Percentiles rank a stretch among this genome's conserved stretches.
These are phyloP conservation scores for Backusella macrospora DNA, from an alignment of 192 early-diverging fungal genomes.

Conservation along the genomic window DNA sequence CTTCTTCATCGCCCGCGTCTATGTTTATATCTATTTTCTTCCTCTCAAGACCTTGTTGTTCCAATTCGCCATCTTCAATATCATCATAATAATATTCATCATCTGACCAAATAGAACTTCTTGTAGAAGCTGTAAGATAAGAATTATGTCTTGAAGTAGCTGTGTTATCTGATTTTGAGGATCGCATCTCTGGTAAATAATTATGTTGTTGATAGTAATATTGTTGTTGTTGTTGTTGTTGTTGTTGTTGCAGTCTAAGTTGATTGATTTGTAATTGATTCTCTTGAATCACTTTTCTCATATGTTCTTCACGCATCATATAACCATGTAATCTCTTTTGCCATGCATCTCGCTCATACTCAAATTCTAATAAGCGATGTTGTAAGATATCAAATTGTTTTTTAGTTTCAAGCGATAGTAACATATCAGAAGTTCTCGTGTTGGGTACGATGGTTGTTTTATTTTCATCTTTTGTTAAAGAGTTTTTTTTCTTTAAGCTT, in stretches of 20 bases:
- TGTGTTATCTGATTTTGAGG: neutral
- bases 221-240: too few species aligned
- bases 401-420: neutral
- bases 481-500: neutral
- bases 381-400: conserved; percentile 16
- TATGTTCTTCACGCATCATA: conserved; percentile 13
- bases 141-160: neutral
- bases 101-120: neutral
- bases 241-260: neutral
- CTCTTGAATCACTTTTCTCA: conserved; percentile 13
- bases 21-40: neutral
- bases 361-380: conserved; percentile 4
- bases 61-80: neutral
- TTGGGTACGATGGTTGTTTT: neutral
- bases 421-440: neutral
- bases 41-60: neutral
- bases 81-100: conserved; percentile 10
- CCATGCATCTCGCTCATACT: conserved; percentile 10
- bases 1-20: neutral
- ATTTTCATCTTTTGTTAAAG: neutral
- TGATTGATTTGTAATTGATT: conserved; percentile 10
- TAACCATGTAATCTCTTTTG: conserved; percentile 7
- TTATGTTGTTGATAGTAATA: neutral
- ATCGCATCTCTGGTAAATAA: neutral
- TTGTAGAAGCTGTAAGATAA: neutral